A percentile compares a stretch with the other conserved stretches of the same genome.
Conservation (phyloP, 768 basidiomycete species). For the Boletus subcaerulescens region DNA sequence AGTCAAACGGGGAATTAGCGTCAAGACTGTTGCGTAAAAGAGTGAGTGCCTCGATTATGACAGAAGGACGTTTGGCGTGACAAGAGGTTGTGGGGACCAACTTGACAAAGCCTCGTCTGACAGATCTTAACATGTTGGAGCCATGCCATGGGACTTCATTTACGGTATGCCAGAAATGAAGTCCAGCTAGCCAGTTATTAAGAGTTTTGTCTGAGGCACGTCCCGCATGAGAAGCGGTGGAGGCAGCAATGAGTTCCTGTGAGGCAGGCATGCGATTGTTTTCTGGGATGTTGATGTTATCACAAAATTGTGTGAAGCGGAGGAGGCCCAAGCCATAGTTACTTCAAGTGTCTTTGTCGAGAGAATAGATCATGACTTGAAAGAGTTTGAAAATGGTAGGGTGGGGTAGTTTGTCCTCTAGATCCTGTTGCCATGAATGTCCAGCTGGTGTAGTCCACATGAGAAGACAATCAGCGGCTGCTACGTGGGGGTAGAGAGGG, state of each 20-base stretch:
- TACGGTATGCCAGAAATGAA: background rate
- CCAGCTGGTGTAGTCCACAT: background rate
- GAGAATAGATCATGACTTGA: too few relatives aligned
- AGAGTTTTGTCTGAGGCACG: background rate
- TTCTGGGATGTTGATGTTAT: background rate
- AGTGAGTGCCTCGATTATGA: background rate
- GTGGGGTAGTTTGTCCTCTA: background rate
- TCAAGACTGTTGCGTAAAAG: background rate
- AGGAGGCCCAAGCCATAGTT: too few relatives aligned
- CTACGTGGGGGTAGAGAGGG: background rate
- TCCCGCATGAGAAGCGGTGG: background rate
- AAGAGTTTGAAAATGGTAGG: too few relatives aligned
- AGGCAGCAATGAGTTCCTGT: background rate
- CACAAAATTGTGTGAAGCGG: background rate
- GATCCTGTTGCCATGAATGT: background rate
- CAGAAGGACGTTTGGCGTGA: background rate
- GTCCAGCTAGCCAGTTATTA: background rate
- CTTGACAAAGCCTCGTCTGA: background rate
- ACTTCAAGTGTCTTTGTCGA: too few relatives aligned
- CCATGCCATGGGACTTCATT: background rate
- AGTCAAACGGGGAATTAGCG: background rate
- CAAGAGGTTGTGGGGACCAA: background rate
- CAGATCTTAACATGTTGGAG: background rate
- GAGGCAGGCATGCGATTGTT: background rate
- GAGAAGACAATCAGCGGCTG: background rate